phyloP scores from a whole-genome alignment of 805 yeast species.

The Diddensiella santjacobensis region DNA sequence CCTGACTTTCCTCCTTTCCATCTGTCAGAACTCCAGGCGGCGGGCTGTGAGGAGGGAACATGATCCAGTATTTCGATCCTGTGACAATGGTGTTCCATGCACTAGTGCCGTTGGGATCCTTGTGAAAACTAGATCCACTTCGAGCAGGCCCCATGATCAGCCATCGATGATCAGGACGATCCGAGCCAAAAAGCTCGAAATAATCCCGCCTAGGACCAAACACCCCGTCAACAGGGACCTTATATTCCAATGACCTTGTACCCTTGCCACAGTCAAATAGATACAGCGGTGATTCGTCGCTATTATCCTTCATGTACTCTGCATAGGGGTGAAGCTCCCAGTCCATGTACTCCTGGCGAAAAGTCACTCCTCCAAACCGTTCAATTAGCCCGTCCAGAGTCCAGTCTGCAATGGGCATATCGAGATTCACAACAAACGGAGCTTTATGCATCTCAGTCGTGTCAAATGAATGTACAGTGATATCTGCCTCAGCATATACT shows the following conservation, averaged over 20 bases:
- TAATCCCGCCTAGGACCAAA: slow-evolving; percentile 51
- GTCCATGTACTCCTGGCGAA: slow-evolving; percentile 80
- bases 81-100: slow-evolving; percentile 84
- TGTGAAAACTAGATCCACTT: slow-evolving; percentile 87
- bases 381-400: slow-evolving; percentile 43
- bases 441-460: slow-evolving; percentile 41
- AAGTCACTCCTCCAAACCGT: slow-evolving; percentile 56
- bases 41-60: slow-evolving; percentile 79
- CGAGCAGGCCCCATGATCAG: slow-evolving; percentile 77
- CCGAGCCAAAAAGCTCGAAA: slow-evolving; percentile 50
- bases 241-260: slow-evolving; percentile 51
- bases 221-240: slow-evolving; percentile 42
- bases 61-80: slow-evolving; percentile 81
- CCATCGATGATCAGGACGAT: slow-evolving; percentile 90
- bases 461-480: slow-evolving; percentile 48
- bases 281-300: slow-evolving; percentile 82
- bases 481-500: slow-evolving; percentile 43
- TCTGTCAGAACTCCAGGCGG: slow-evolving; percentile 87
- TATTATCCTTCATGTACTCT: slow-evolving; percentile 56
- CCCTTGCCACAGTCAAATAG: slow-evolving; percentile 72
- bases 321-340: slow-evolving; percentile 67
- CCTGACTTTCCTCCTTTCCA: slow-evolving; percentile 69
- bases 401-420: slow-evolving; percentile 62
- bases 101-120: slow-evolving; percentile 85
- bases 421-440: slow-evolving; percentile 60